phyloP scores from a whole-genome alignment of 2,329 filamentous ascomycete species.

The Pochonia chlamydosporia region DNA sequence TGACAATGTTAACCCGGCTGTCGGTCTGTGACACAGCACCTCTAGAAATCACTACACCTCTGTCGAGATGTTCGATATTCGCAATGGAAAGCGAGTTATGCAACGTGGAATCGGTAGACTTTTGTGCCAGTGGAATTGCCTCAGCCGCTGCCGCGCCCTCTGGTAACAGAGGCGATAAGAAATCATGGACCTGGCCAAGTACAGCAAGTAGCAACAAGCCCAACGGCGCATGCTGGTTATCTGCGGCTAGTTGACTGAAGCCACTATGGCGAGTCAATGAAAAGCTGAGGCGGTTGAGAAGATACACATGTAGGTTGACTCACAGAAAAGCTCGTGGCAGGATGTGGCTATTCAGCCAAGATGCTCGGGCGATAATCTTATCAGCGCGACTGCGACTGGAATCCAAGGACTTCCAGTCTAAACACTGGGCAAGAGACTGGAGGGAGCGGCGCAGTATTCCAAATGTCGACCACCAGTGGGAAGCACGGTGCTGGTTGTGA shows the following conservation, averaged over 20 bases:
- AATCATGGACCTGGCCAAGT: conserved; percentile 51
- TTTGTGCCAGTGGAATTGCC: neutral
- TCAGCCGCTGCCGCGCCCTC: neutral
- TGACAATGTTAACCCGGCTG: neutral
- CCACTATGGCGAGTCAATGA: conserved; percentile 33
- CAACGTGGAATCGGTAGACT: neutral
- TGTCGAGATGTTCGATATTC: conserved; percentile 13
- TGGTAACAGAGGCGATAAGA: conserved; percentile 32
- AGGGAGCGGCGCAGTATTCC: conserved; percentile 64
- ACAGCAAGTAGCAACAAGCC: conserved; percentile 63
- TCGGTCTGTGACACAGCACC: conserved; percentile 9
- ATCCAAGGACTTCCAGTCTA: neutral
- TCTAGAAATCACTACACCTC: conserved; percentile 24
- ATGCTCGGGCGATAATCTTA: conserved; percentile 15
- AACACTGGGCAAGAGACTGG: conserved; percentile 39
- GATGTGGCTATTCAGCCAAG: conserved; percentile 23
- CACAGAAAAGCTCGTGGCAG: conserved; percentile 31
- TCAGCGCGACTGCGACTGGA: conserved; percentile 2
- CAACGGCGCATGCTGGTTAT: conserved; percentile 66
- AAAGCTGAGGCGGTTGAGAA: neutral
- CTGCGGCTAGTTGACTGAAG: conserved; percentile 65
- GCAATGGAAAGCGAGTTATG: neutral
- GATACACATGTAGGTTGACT: conserved; percentile 9
- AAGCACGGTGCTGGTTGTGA: conserved; percentile 80
- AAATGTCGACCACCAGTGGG: conserved; percentile 76